Evolutionary conservation across 2,329 filamentous ascomycete species (phyloP).

Genomic region (Colletotrichum musicola): DNA sequence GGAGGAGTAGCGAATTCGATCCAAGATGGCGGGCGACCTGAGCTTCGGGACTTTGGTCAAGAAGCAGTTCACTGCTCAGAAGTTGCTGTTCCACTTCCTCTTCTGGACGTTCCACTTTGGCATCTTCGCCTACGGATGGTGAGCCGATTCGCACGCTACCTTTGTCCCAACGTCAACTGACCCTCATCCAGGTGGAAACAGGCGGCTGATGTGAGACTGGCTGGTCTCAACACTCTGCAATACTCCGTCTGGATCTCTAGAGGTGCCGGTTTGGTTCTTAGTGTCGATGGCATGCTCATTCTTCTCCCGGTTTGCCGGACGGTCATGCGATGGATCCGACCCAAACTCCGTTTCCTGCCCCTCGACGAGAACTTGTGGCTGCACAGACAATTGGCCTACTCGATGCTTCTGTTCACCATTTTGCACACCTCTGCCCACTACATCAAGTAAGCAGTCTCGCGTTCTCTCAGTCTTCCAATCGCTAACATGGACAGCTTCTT

Average conservation of each 20-base stretch:
- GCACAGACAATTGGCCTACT: slow-evolving; percentile 93
- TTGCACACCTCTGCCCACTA: slow-evolving; percentile 87
- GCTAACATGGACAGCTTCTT: slow-evolving; percentile 75
- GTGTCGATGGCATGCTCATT: slow-evolving; percentile 88
- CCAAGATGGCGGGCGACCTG: slow-evolving; percentile 54
- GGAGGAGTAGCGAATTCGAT: slow-evolving; percentile 45
- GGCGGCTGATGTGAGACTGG: slow-evolving; percentile 73
- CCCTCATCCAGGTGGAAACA: slow-evolving; percentile 79
- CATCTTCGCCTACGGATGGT: slow-evolving; percentile 91
- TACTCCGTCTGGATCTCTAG: slow-evolving; percentile 97
- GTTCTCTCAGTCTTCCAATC: slow-evolving; percentile 12
- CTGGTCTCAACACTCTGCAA: slow-evolving; percentile 81
- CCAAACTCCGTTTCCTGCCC: slow-evolving; percentile 88
- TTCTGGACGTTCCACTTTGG: slow-evolving; percentile 85
- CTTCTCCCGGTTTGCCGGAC: slow-evolving; percentile 95
- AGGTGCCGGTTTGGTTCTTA: slow-evolving; percentile 88
- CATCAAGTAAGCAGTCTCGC: slow-evolving; percentile 77
- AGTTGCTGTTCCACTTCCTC: slow-evolving; percentile 82
- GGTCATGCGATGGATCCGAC: slow-evolving; percentile 84
- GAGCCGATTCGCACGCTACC: slow-evolving; percentile 49
- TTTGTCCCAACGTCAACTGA: slow-evolving; percentile 41
- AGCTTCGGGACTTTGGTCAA: slow-evolving; percentile 57
- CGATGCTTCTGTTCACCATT: slow-evolving; percentile 84
- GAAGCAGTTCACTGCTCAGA: slow-evolving; percentile 77
- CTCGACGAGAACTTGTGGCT: slow-evolving; percentile 99